Base-by-base conservation (phyloP, 228 moss, liverwort and hornwort genomes). In the Sphagnum fallax region DNA sequence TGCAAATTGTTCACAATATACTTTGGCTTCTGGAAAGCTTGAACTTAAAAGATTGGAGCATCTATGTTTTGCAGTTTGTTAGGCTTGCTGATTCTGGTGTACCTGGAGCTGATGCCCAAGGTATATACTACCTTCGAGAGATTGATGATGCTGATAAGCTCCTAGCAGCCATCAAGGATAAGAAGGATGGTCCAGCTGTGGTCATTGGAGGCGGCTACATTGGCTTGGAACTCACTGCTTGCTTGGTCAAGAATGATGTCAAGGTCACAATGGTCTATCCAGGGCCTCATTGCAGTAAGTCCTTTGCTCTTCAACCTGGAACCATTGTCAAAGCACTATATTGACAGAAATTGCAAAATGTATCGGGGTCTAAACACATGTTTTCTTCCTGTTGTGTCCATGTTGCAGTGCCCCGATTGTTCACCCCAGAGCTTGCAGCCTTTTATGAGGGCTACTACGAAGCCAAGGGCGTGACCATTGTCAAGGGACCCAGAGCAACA, bases 151-250 rank as follows among this genome's bases (percentile, higher is more conserved):
- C 91, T 0, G 73, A 84, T 61, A 72, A 58, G 32, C 83, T 97
- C 4, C 86, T 89, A 62, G 80, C 68, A 53, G 83, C 74, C 61
- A 81, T 97, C 48, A 81, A 93, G 72, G 73, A 80, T 48, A 89
- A 73, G 67, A 84, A 91, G 50, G 76, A 77, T 70, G 83, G 86
- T 10, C 78, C 80, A 65, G 96, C 96, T 32, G 89, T 97, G 63
- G 89, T 91, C 70, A 93, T 97, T 2, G 96, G 96, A 68, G 96
- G 93, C 62, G 96, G 96, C 57, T 97, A 97, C 72, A 97, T 97
- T 75, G 96, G 96, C 14, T 61, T 97, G 80, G 96, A 97, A 79
- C 61, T 86, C 5, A 80, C 96, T 9, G 89, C 96, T 0, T 85
- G 84, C 48, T 73, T 97, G 74, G 79, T 69, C 16, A 77, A 80